phyloP scores from a whole-genome alignment of 257 asterid genomes.

The Capsicum chinense region DNA sequence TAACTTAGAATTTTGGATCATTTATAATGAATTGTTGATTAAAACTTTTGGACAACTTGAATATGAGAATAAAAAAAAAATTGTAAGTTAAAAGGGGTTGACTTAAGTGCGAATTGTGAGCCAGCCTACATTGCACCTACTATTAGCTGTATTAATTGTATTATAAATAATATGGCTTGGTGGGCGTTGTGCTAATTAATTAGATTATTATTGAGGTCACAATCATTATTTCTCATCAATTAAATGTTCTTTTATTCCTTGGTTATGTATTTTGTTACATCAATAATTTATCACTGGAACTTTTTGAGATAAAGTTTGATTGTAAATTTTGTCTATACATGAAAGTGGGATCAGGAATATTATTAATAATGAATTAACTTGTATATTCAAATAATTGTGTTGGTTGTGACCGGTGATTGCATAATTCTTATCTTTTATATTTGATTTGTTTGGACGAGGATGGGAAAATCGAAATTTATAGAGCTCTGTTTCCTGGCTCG shows the following conservation, averaged over 20 bases:
- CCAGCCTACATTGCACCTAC: neutral
- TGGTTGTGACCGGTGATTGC: neutral
- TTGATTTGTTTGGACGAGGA: constrained; percentile 18
- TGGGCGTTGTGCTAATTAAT: constrained; percentile 20
- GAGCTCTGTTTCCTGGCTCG: no score
- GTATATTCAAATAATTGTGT: neutral
- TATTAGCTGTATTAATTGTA: neutral
- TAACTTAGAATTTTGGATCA: neutral
- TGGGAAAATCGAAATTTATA: neutral
- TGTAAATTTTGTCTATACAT: neutral
- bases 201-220: neutral
- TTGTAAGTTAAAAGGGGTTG: constrained; percentile 19
- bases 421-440: neutral
- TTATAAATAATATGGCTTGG: neutral
- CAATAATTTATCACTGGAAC: constrained; percentile 4
- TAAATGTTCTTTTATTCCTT: neutral
- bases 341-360: neutral
- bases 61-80: no score
- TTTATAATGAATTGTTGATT: neutral
- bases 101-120: neutral
- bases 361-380: neutral
- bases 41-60: constrained; percentile 1
- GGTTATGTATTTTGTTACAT: neutral
- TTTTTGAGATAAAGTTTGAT: neutral
- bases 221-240: neutral